phyloP scores from a whole-genome alignment of 2,329 filamentous ascomycete species.

The Epichloe gansuensis region DNA sequence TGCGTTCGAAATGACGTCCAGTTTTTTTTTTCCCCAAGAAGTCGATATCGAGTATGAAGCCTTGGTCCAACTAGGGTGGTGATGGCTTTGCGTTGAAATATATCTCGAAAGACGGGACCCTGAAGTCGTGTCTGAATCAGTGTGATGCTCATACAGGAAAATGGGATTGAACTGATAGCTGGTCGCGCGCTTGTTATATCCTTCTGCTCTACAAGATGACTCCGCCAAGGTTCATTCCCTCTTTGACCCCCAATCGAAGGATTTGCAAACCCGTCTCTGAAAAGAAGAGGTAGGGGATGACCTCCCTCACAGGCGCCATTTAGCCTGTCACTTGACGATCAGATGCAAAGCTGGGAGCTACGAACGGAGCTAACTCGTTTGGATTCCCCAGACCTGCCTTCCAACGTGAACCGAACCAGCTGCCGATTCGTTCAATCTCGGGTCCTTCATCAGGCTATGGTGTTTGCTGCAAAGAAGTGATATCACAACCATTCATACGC shows the following conservation, averaged over 20 bases:
- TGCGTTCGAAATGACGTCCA: too few species aligned
- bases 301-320: neutral
- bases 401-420: too few species aligned
- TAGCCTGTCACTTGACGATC: conserved; percentile 2
- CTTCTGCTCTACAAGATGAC: neutral
- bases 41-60: neutral
- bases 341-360: conserved; percentile 2
- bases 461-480: too few species aligned
- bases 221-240: neutral
- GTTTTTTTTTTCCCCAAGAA: too few species aligned
- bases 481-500: too few species aligned
- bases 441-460: too few species aligned
- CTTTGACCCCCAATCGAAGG: neutral
- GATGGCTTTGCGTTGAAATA: neutral
- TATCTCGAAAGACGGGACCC: neutral
- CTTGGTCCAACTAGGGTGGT: neutral
- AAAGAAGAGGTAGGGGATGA: neutral
- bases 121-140: neutral
- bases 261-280: neutral
- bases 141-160: neutral
- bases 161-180: neutral
- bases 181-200: neutral
- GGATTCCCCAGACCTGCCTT: too few species aligned
- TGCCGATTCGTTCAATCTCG: too few species aligned
- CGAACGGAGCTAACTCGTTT: too few species aligned